These are phyloP conservation scores for Fragaria vesca DNA, from an alignment of 306 rosid genomes.

Conservation along the genomic window DNA sequence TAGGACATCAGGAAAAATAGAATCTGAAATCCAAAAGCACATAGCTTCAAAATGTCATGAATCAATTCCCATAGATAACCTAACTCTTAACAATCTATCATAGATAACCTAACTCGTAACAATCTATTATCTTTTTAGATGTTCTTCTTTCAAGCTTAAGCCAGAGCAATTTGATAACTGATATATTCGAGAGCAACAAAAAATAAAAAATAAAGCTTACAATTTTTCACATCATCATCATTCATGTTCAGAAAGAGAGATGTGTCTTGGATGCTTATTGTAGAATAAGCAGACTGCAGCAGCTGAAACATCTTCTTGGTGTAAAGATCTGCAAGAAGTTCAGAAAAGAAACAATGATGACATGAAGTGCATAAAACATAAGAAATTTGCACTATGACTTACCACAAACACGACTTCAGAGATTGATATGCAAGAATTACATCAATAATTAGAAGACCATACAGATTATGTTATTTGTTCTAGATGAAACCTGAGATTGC, in stretches of 20 bases:
- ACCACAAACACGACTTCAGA: background rate
- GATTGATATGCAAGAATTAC: background rate
- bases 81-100: background rate
- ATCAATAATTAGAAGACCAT: background rate
- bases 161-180: background rate
- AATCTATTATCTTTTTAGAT: background rate
- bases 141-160: background rate
- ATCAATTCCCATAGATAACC: background rate
- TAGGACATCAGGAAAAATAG: background rate
- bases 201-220: conserved; percentile 39
- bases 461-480: background rate
- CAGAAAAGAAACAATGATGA: conserved; percentile 5
- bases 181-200: background rate
- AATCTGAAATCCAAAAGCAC: background rate
- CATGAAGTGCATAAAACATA: background rate
- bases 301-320: conserved; percentile 82
- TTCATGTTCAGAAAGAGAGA: conserved; percentile 85
- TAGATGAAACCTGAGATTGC: background rate
- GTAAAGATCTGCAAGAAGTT: conserved; percentile 67
- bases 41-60: background rate
- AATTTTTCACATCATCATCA: conserved; percentile 62
- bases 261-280: conserved; percentile 71
- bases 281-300: conserved; percentile 83
- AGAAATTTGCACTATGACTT: background rate
- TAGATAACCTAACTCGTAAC: background rate